Base-by-base conservation (phyloP, 1,284 basidiomycete species). In the Tilletia setariae region DNA sequence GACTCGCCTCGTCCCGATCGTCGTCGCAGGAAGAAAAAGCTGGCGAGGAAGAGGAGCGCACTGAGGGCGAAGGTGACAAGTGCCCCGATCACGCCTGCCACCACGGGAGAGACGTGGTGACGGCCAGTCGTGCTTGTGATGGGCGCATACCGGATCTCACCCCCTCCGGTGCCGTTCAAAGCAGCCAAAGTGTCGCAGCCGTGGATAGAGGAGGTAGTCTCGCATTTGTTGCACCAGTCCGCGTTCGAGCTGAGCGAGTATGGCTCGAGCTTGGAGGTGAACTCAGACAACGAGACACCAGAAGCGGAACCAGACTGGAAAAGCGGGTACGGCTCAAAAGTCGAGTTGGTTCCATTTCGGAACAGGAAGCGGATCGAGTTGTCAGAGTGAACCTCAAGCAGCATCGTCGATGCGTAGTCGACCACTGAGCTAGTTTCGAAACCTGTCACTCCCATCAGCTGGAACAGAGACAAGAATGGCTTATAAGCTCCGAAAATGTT, bases 401-500 rank as follows among this genome's bases (percentile, higher is more conserved):
- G 88, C 63, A 91, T 83, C 23, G 90, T 89, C 62, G 90, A 90
- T 1, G 89, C 89, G 76, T 87, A 93, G 83, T 92, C 87, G 76
- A 92, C 91, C 89, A 76, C 66, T 49, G 47, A 49, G 43, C 67
- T 82, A 49, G 66, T 25, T 40, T 30, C 4, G 16, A 65, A 42
- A 66, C 51, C 65, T 40, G 56, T 51, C 49, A 8, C 42, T 42
- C 49, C 61, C 66, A 69, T 35, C 42, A 79, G 51, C 16, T 65
- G 49, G 0, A 51, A 40, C 80, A 93, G 86, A 16, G 91, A 91
- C 77, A 93, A 89, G 87, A 93, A 91, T 35, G 92, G 90, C 83
- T 93, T 92, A 86, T 93, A 93, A 73, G 90, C 90, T 25, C 89
- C 89, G 81, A 70, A 74, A 76, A 91, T 86, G 72, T 92, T 84